Evolutionary conservation across 2,329 filamentous ascomycete species (phyloP).

Genomic region (Exophiala alcalophila): DNA sequence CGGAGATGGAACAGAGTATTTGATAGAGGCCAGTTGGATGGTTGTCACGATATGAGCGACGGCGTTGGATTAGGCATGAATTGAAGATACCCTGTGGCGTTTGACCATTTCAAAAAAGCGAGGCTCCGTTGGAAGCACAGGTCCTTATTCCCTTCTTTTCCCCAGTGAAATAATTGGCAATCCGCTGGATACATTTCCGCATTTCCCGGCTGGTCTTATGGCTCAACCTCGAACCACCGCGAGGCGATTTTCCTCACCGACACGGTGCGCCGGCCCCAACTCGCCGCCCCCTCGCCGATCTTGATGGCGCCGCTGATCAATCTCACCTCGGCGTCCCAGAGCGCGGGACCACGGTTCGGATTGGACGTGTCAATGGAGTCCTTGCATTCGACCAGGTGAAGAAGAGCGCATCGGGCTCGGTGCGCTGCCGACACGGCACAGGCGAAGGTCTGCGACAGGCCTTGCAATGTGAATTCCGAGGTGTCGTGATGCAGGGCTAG

Average conservation of each 20-base stretch:
- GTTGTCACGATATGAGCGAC: conserved; percentile 19
- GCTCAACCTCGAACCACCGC: conserved; percentile 63
- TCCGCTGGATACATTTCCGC: too few species aligned
- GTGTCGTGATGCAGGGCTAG: conserved; percentile 43
- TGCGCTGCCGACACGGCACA: conserved; percentile 39
- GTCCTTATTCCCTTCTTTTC: conserved; percentile 9
- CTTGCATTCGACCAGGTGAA: conserved; percentile 44
- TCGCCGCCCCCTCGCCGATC: conserved; percentile 48
- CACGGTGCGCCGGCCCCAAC: conserved; percentile 59
- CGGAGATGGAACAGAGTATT: conserved; percentile 94
- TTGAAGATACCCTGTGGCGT: conserved; percentile 37
- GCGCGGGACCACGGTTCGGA: conserved; percentile 34
- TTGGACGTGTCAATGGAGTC: conserved; percentile 34
- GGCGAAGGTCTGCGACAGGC: conserved; percentile 46
- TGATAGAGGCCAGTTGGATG: conserved; percentile 27
- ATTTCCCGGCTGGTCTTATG: conserved; percentile 39
- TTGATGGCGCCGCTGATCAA: conserved; percentile 58
- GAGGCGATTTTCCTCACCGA: conserved; percentile 56
- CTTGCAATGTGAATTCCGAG: conserved; percentile 49
- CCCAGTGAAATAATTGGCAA: conserved; percentile 3
- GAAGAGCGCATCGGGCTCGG: conserved; percentile 34
- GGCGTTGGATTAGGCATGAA: conserved; percentile 11
- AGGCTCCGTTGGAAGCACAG: background rate
- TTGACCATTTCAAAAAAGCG: conserved; percentile 2
- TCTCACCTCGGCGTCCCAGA: conserved; percentile 55